A percentile compares a stretch with the other conserved stretches of the same genome.
phyloP scores from a whole-genome alignment of 176 grass and related monocot species.

The Avena atlantica region DNA sequence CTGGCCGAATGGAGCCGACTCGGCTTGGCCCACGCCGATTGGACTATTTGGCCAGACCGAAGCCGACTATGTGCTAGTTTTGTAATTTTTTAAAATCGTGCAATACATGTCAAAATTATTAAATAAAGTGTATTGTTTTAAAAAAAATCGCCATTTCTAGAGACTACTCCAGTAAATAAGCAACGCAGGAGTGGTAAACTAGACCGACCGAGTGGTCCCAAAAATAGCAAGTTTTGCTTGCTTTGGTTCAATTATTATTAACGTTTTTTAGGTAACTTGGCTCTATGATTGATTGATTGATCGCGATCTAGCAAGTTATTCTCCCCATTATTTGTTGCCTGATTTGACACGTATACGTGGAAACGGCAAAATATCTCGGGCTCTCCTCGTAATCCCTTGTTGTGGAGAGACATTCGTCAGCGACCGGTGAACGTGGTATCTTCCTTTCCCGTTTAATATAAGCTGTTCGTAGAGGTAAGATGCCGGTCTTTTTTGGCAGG shows the following conservation, averaged over 20 bases:
- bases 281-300: neutral
- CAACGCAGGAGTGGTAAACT: neutral
- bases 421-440: neutral
- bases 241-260: neutral
- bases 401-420: conserved; percentile 15
- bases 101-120: too few species aligned
- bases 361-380: neutral
- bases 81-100: too few species aligned
- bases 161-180: neutral
- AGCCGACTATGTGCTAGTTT: too few species aligned
- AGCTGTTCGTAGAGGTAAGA: neutral
- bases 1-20: too few species aligned
- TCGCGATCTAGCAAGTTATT: conserved; percentile 40
- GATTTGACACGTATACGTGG: conserved; percentile 18
- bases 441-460: neutral
- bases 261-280: neutral
- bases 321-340: neutral
- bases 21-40: too few species aligned
- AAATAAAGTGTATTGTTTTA: too few species aligned
- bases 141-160: too few species aligned
- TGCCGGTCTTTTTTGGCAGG: neutral
- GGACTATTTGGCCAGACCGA: too few species aligned
- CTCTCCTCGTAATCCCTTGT: neutral
- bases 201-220: neutral
- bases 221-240: neutral